A percentile compares a stretch with the other conserved stretches of the same genome.
Evolutionary conservation across 202 grass and related monocot genomes (phyloP).

Genomic region (Saccharum hybrid): DNA sequence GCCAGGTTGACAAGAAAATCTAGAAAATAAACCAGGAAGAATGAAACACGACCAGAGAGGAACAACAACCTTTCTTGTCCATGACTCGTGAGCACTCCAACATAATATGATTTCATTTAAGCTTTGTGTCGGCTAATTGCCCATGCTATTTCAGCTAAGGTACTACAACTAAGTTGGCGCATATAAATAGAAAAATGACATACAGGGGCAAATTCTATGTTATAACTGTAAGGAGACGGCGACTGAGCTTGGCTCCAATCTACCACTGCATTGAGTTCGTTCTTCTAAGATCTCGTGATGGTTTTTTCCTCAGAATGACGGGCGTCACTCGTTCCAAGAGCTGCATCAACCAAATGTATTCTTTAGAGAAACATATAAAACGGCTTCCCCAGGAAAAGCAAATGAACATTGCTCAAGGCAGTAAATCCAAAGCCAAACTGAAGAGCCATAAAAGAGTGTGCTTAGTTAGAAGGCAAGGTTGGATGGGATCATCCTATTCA

Average conservation of each 20-base stretch:
- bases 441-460: neutral
- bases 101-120: conserved; percentile 30
- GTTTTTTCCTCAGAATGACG: conserved; percentile 60
- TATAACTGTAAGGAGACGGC: conserved; percentile 24
- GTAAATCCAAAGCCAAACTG: neutral
- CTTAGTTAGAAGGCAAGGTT: no score
- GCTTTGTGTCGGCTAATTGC: conserved; percentile 16
- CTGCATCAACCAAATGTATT: conserved; percentile 51
- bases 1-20: neutral
- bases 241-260: conserved; percentile 34
- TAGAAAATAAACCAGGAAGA: neutral
- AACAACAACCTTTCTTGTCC: conserved; percentile 6
- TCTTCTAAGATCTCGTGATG: conserved; percentile 57
- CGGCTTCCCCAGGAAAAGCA: neutral
- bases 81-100: conserved; percentile 12
- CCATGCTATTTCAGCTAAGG: conserved; percentile 40
- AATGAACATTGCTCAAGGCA: neutral
- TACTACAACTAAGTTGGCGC: conserved; percentile 32
- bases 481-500: no score
- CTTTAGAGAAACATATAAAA: conserved; percentile 12
- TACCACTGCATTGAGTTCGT: conserved; percentile 86
- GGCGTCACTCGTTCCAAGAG: conserved; percentile 70
- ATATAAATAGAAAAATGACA: conserved; percentile 40
- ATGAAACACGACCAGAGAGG: neutral
- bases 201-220: conserved; percentile 36